phyloP scores from a whole-genome alignment of 371 early-diverging fungal genomes.

The Rhizomucor miehei region DNA sequence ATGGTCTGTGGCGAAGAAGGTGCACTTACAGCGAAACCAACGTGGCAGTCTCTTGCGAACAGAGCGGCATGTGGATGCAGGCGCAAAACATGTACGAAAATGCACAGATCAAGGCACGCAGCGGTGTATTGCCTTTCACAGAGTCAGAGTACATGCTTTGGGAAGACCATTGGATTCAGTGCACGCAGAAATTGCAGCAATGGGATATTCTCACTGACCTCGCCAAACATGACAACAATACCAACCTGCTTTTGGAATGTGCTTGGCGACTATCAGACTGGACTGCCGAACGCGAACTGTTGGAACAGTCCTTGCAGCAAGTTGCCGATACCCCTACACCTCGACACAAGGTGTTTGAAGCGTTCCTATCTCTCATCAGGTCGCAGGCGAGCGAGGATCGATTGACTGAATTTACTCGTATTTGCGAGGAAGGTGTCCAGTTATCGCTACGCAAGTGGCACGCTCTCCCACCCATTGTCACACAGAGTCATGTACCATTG shows the following conservation, averaged over 20 bases:
- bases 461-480: conserved; percentile 77
- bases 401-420: conserved; percentile 70
- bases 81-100: conserved; percentile 94
- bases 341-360: conserved; percentile 82
- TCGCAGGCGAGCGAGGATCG: conserved; percentile 65
- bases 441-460: conserved; percentile 84
- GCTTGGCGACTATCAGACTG: conserved; percentile 94
- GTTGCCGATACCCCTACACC: conserved; percentile 61
- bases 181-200: conserved; percentile 93
- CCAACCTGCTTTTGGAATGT: conserved; percentile 82
- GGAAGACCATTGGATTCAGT: conserved; percentile 97
- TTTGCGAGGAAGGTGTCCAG: conserved; percentile 90
- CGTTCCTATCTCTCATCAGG: conserved; percentile 76
- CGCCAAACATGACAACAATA: conserved; percentile 85
- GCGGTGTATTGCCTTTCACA: conserved; percentile 85
- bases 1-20: conserved; percentile 92
- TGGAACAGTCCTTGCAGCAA: conserved; percentile 62
- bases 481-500: conserved; percentile 82
- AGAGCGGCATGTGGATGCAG: conserved; percentile 90
- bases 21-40: conserved; percentile 95
- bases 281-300: conserved; percentile 72
- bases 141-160: conserved; percentile 97
- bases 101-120: conserved; percentile 91
- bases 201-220: conserved; percentile 98
- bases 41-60: conserved; percentile 94